Conservation (phyloP, 2,329 filamentous ascomycete genomes). For the Diaporthe nobilis region DNA sequence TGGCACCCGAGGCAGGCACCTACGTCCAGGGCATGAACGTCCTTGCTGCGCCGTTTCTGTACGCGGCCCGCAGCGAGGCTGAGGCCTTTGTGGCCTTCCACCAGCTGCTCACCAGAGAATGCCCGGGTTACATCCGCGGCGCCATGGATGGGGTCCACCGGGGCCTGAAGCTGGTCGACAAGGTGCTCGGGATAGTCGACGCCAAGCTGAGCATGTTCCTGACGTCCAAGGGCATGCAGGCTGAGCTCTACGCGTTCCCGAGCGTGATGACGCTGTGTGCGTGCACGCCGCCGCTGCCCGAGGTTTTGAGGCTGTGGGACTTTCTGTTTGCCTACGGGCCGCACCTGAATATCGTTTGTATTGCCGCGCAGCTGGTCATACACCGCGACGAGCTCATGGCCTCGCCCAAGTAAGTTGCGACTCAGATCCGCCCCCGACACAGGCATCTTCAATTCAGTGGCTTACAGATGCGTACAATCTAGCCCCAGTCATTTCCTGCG, state of each 20-base stretch:
- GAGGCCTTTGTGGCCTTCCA: constrained; percentile 95
- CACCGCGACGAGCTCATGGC: constrained; percentile 87
- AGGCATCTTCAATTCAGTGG: not conserved
- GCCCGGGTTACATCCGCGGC: constrained; percentile 92
- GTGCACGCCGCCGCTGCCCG: constrained; percentile 93
- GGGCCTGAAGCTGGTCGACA: constrained; percentile 91
- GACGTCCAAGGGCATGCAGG: constrained; percentile 87
- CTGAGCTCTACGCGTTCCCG: constrained; percentile 96
- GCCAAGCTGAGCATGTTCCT: constrained; percentile 88
- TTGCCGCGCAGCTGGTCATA: constrained; percentile 93
- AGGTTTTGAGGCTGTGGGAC: constrained; percentile 95
- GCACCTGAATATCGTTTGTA: constrained; percentile 95
- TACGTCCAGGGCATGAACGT: constrained; percentile 99
- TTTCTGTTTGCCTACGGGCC: constrained; percentile 97
- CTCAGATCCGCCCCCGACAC: not conserved
- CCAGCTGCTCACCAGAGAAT: constrained; percentile 87
- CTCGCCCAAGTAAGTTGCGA: constrained; percentile 79
- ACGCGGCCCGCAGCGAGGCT: constrained; percentile 92
- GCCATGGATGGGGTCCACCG: constrained; percentile 98
- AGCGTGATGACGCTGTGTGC: constrained; percentile 95
- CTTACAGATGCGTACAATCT: constrained; percentile 9
- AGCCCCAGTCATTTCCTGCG: constrained; percentile 95
- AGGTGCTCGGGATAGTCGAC: constrained; percentile 91
- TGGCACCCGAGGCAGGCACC: constrained; percentile 77
- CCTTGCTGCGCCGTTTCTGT: constrained; percentile 93